Evolutionary conservation across 2,329 filamentous ascomycete genomes (phyloP).

Genomic region (Colletotrichum theobromicola): DNA sequence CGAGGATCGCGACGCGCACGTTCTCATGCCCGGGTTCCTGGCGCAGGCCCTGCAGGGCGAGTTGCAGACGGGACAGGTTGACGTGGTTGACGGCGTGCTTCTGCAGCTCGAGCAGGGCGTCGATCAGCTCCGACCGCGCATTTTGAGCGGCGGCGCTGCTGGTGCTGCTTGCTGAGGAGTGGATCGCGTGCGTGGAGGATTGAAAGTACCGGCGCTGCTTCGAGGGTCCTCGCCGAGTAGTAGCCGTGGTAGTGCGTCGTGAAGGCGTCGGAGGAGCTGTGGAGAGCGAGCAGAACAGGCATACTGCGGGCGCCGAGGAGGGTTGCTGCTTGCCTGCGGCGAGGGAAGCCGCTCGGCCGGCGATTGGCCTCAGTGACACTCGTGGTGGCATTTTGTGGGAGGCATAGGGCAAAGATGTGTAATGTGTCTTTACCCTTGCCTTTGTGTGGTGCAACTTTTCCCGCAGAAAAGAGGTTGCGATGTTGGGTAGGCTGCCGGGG

Average conservation of each 20-base stretch:
- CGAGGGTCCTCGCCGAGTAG: not conserved
- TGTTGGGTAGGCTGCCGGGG: not conserved
- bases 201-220: constrained; percentile 24
- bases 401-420: not conserved
- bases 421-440: not conserved
- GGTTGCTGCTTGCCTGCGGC: constrained; percentile 3
- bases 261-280: not conserved
- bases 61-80: constrained; percentile 72
- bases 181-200: constrained; percentile 3
- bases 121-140: constrained; percentile 60
- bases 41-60: constrained; percentile 70
- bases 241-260: not conserved
- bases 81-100: constrained; percentile 65
- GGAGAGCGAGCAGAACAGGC: constrained; percentile 24
- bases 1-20: constrained; percentile 63
- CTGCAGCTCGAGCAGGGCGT: constrained; percentile 64
- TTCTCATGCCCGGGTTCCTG: constrained; percentile 62
- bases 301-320: constrained; percentile 10
- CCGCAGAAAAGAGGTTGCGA: not conserved
- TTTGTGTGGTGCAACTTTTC: not conserved
- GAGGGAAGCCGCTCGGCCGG: constrained; percentile 22
- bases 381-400: constrained; percentile 31
- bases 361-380: constrained; percentile 31
- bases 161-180: not conserved
- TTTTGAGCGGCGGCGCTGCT: constrained; percentile 25